Conservation (phyloP, 78 protist genomes). For the Dictyostelium firmibasis region DNA sequence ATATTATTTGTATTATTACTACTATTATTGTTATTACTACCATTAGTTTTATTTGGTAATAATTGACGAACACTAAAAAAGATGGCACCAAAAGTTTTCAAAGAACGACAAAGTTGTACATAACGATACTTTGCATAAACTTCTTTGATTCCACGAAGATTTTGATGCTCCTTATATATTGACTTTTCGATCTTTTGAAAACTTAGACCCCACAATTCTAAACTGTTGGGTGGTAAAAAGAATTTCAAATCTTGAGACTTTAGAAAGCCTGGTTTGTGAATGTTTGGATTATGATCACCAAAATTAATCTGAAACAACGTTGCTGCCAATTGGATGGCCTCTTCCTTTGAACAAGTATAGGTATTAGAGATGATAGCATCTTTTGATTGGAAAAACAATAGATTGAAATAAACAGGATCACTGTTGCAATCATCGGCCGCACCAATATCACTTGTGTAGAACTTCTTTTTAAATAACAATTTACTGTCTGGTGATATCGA, state of each 20-base stretch:
- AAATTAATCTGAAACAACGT: conserved; percentile 78
- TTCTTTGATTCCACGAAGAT: conserved; percentile 83
- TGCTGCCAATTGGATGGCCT: conserved; percentile 87
- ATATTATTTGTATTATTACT: background rate
- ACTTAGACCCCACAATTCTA: conserved; percentile 75
- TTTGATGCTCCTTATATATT: conserved; percentile 87
- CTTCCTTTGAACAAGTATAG: conserved; percentile 77
- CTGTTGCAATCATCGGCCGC: conserved; percentile 66
- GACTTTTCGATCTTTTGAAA: conserved; percentile 81
- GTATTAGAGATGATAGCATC: conserved; percentile 72
- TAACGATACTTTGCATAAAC: conserved; percentile 89
- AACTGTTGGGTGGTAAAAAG: conserved; percentile 61
- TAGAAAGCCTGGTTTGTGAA: conserved; percentile 78
- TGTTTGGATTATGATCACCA: conserved; percentile 88
- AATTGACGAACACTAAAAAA: conserved; percentile 81
- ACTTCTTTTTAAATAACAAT: conserved; percentile 73
- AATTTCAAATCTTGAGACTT: conserved; percentile 70
- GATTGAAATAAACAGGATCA: conserved; percentile 82
- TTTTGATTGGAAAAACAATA: conserved; percentile 72
- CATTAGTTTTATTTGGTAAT: background rate
- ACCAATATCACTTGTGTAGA: conserved; percentile 45
- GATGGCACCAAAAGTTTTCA: conserved; percentile 91
- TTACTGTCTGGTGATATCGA: conserved; percentile 10
- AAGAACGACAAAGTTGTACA: conserved; percentile 86
- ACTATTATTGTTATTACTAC: background rate